Base-by-base conservation (phyloP, 352 stramenopile species). In the Globisporangium radiosum region DNA sequence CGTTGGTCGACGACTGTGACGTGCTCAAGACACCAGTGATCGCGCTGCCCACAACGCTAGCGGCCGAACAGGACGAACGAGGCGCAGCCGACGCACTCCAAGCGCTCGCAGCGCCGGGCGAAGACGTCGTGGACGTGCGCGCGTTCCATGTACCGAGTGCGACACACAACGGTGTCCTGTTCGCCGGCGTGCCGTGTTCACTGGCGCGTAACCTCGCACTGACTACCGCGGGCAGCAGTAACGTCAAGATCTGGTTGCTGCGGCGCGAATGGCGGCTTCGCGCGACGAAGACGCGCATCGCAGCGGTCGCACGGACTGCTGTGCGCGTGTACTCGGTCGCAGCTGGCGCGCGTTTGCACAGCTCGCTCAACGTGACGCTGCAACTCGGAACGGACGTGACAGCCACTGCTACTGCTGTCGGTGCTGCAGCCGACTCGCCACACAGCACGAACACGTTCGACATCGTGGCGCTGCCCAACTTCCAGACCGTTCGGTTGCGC, bases 151-250 rank as follows among this genome's bases (percentile, higher is more conserved):
- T 49, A 33, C 25, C 25, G 25, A 33, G 25, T 33, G 25, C 25
- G 25, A 19, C 40, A 10, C 38, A 13, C 39, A 13, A 19, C 33
- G 38, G 47, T 5, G 37, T 61, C 9, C 10, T 65, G 8, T 7
- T 65, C 42, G 47, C 50, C 7, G 50, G 61, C 15, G n/a, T 65
- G 9, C 48, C 60, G 33, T 65, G 60, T 33, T 47, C 60, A 15
- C 44, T 58, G 25, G 60, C 53, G 36, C 56, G 47, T 33, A 42
- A 45, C 4, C 25, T 65, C 11, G 36, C 40, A 2, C 25, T 61
- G 11, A 14, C 45, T 11, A 65, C 39, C 48, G 19, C 38, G 19
- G 42, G 4, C 19, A n/a, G 17, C 45, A 33, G 17, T 17, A n/a
- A n/a, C 13, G 50, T 39, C 19, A 55, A 52, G 25, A 1, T 52